Evolutionary conservation across 371 early-diverging fungal genomes (phyloP).

Genomic region (Mortierella polycephala): DNA sequence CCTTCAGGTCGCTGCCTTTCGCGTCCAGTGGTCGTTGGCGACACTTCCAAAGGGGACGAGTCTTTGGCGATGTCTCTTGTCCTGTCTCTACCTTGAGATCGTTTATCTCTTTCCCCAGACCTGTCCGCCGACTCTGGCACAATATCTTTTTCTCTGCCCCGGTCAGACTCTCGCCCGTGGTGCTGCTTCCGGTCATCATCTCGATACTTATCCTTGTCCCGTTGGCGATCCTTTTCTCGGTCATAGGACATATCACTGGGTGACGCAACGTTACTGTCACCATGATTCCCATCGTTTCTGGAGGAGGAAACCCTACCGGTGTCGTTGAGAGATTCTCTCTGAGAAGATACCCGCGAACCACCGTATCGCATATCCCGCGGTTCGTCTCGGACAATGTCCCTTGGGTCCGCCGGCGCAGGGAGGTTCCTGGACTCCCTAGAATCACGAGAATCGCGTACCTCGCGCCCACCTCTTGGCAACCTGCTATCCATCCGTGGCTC

Average conservation of each 20-base stretch:
- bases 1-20: constrained; percentile 21
- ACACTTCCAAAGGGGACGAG: neutral
- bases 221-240: constrained; percentile 14
- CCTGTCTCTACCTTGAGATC: constrained; percentile 22
- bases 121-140: neutral
- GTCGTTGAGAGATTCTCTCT: neutral
- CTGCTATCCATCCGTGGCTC: constrained; percentile 8
- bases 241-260: constrained; percentile 1
- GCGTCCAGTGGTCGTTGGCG: constrained; percentile 3
- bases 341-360: neutral
- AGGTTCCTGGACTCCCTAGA: constrained; percentile 5
- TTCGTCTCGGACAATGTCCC: constrained; percentile 13
- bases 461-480: constrained; percentile 3
- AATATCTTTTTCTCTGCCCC: neutral
- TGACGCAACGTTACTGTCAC: neutral
- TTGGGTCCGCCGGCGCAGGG: constrained; percentile 16
- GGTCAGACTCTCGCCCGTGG: constrained; percentile 1
- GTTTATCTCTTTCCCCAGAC: constrained; percentile 10
- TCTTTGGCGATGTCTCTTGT: constrained; percentile 15
- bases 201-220: constrained; percentile 20
- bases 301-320: neutral
- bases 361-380: constrained; percentile 4
- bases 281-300: neutral
- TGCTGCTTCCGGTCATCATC: constrained; percentile 14
- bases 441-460: constrained; percentile 19